Percentiles rank a stretch among this genome's conserved stretches.
phyloP scores from a whole-genome alignment of 441 rosid species.

The Adansonia madagascariensis region DNA sequence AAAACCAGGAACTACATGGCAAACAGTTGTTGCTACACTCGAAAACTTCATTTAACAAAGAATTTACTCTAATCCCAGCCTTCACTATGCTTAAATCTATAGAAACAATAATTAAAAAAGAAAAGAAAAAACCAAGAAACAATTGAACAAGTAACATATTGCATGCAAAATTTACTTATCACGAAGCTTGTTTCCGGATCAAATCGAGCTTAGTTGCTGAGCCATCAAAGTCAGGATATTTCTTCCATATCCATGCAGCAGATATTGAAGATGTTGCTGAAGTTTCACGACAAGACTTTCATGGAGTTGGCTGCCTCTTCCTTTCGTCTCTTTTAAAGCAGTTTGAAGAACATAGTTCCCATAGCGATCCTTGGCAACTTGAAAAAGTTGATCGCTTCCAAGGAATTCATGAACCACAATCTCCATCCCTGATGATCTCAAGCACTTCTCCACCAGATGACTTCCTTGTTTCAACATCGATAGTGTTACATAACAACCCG shows the following conservation, averaged over 20 bases:
- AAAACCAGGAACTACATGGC: too few species aligned
- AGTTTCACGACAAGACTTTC: background rate
- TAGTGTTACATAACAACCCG: conserved; percentile 32
- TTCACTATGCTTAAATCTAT: background rate
- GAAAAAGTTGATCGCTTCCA: conserved; percentile 24
- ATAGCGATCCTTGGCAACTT: conserved; percentile 35
- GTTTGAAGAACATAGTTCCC: conserved; percentile 50
- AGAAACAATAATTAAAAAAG: too few species aligned
- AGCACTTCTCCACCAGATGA: conserved; percentile 44
- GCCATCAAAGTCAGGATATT: background rate
- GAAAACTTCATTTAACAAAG: background rate
- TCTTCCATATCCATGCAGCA: conserved; percentile 1
- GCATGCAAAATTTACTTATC: background rate
- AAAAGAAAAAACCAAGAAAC: background rate
- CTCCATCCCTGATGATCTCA: conserved; percentile 32
- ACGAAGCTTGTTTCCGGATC: background rate
- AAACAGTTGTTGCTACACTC: too few species aligned
- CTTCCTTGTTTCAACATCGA: conserved; percentile 41
- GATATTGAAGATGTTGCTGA: background rate
- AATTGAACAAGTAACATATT: background rate
- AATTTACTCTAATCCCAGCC: background rate
- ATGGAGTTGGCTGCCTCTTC: background rate
- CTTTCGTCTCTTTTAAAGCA: conserved; percentile 27
- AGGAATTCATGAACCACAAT: conserved; percentile 31
- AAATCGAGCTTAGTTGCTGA: background rate